Evolutionary conservation across 2,329 filamentous ascomycete genomes (phyloP).

Genomic region (Phaeosphaeria sp.): DNA sequence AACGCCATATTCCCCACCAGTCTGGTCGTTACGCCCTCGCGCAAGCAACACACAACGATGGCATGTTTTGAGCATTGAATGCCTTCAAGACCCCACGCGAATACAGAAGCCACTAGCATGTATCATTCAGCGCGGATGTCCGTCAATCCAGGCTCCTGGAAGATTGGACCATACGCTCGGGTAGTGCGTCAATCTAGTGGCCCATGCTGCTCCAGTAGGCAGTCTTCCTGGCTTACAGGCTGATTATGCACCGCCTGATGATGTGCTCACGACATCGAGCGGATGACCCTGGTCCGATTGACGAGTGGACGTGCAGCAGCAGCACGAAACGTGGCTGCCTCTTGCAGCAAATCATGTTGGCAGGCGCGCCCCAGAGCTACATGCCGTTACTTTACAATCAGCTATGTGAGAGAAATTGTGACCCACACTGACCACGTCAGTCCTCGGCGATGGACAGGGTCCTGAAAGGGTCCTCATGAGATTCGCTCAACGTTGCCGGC

Average conservation of each 20-base stretch:
- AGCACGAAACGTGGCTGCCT: slow-evolving; percentile 16
- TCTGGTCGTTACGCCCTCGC: slow-evolving; percentile 9
- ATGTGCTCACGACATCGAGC: not conserved
- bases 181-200: slow-evolving; percentile 1
- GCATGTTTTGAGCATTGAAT: not conserved
- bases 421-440: slow-evolving; percentile 24
- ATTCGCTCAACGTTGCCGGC: slow-evolving; percentile 22
- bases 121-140: slow-evolving; percentile 27
- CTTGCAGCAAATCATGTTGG: slow-evolving; percentile 31
- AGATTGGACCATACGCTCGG: not conserved
- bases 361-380: slow-evolving; percentile 12
- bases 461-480: slow-evolving; percentile 10
- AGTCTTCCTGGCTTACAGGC: slow-evolving; percentile 16
- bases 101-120: not conserved
- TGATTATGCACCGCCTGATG: not conserved
- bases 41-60: slow-evolving; percentile 7
- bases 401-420: slow-evolving; percentile 34
- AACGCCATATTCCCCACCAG: slow-evolving; percentile 9
- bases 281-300: slow-evolving; percentile 12
- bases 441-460: slow-evolving; percentile 31
- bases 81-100: not conserved
- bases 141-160: slow-evolving; percentile 25
- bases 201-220: slow-evolving; percentile 12
- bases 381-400: slow-evolving; percentile 31
- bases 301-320: slow-evolving; percentile 20